Evolutionary conservation across 768 basidiomycete genomes (phyloP).

Genomic region (Lactarius sp.): DNA sequence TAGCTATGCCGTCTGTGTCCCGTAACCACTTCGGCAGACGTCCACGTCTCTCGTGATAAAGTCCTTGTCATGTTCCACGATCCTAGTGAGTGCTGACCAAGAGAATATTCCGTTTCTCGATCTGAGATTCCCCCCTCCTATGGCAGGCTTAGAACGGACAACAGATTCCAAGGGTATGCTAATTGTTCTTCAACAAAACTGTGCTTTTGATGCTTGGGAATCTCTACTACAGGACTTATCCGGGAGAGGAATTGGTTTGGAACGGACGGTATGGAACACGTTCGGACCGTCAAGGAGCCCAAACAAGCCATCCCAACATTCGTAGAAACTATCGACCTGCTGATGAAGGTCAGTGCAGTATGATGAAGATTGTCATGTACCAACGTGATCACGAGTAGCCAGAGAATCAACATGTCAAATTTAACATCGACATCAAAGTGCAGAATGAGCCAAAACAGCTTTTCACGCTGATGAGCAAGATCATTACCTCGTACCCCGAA

Average conservation of each 20-base stretch:
- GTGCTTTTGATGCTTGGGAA: conserved; percentile 16
- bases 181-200: not conserved
- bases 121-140: not conserved
- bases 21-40: conserved; percentile 71
- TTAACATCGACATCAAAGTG: conserved; percentile 91
- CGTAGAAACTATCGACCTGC: conserved; percentile 67
- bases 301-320: conserved; percentile 91
- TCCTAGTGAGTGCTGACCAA: conserved; percentile 47
- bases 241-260: conserved; percentile 47
- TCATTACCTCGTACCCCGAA: conserved; percentile 55
- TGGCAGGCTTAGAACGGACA: conserved; percentile 64
- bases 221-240: conserved; percentile 47
- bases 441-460: conserved; percentile 87
- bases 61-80: conserved; percentile 97
- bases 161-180: conserved; percentile 66
- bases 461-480: conserved; percentile 70
- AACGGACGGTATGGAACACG: conserved; percentile 58
- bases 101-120: not conserved
- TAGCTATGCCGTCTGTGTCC: conserved; percentile 23
- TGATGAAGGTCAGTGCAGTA: conserved; percentile 59
- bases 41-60: conserved; percentile 86
- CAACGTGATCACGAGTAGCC: conserved; percentile 39
- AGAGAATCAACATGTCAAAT: conserved; percentile 69
- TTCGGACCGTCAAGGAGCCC: conserved; percentile 74
- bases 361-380: conserved; percentile 18